Conservation (phyloP, 306 rosid species). For the Mucuna pruriens region DNA sequence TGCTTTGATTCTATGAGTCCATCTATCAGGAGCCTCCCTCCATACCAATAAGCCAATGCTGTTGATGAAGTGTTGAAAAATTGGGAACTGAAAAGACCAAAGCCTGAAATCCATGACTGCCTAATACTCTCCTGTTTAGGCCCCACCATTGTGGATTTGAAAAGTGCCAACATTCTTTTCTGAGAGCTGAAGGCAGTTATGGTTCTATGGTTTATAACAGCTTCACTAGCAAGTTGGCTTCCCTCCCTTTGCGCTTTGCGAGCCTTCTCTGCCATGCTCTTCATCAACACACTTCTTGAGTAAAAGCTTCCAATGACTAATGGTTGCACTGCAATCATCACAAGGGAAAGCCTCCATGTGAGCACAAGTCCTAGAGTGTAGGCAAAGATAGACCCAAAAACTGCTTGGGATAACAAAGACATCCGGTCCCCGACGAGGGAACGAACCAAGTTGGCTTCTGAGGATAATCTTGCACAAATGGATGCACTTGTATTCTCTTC, state of each 20-base stretch:
- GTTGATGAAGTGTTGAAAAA: conserved; percentile 81
- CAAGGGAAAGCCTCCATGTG: conserved; percentile 85
- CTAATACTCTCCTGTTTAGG: conserved; percentile 76
- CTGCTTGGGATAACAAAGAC: conserved; percentile 76
- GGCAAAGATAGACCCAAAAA: conserved; percentile 75
- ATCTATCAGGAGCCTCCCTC: conserved; percentile 69
- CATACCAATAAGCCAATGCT: conserved; percentile 89
- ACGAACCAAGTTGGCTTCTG: conserved; percentile 82
- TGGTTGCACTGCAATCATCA: conserved; percentile 93
- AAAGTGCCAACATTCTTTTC: conserved; percentile 73
- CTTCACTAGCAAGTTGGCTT: conserved; percentile 92
- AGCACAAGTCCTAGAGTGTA: conserved; percentile 71
- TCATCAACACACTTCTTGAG: conserved; percentile 82
- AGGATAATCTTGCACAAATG: conserved; percentile 79
- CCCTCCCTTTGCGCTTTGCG: conserved; percentile 82
- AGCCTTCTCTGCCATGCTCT: conserved; percentile 70
- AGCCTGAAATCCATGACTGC: conserved; percentile 85
- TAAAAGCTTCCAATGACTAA: conserved; percentile 90
- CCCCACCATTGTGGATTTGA: conserved; percentile 61
- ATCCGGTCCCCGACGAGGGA: conserved; percentile 87
- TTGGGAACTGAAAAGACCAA: conserved; percentile 85
- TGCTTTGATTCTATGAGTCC: conserved; percentile 54
- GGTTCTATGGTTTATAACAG: conserved; percentile 83
- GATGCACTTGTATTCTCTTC: conserved; percentile 94
- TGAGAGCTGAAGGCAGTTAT: conserved; percentile 88